A percentile compares a stretch with the other conserved stretches of the same genome.
Evolutionary conservation across 1,284 basidiomycete species (phyloP).

Genomic region (Porodaedalea pini): DNA sequence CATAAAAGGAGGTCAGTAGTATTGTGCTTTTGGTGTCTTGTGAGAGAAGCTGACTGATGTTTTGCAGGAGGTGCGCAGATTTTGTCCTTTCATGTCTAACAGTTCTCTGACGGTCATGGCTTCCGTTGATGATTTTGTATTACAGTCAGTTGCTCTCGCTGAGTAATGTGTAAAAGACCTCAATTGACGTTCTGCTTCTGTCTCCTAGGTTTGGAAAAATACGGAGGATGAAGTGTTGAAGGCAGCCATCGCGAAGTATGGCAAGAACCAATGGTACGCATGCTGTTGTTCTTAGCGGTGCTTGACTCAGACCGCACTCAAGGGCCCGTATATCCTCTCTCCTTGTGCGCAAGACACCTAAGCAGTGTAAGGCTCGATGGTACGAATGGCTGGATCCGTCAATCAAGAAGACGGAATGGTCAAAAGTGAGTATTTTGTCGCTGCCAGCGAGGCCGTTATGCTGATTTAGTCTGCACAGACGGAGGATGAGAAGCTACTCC

Average conservation of each 20-base stretch:
- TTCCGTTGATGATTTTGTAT: background rate
- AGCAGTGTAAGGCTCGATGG: slow-evolving; percentile 99
- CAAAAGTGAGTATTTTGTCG: slow-evolving; percentile 61
- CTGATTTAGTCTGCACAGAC: slow-evolving; percentile 44
- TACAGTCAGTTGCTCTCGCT: slow-evolving; percentile 10
- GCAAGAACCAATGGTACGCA: slow-evolving; percentile 89
- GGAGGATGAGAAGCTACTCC: slow-evolving; percentile 97
- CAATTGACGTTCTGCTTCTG: slow-evolving; percentile 19
- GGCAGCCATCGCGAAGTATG: slow-evolving; percentile 96
- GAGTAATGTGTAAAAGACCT: slow-evolving; percentile 31
- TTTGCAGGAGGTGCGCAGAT: slow-evolving; percentile 18
- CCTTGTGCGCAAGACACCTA: slow-evolving; percentile 97
- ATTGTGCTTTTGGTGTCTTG: background rate
- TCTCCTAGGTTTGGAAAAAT: slow-evolving; percentile 47
- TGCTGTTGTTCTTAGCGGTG: background rate
- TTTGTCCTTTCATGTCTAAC: background rate
- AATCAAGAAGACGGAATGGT: slow-evolving; percentile 99
- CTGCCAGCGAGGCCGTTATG: slow-evolving; percentile 11
- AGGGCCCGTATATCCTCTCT: slow-evolving; percentile 99
- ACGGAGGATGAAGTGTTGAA: slow-evolving; percentile 98
- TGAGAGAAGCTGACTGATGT: slow-evolving; percentile 5
- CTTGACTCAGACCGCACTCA: slow-evolving; percentile 17
- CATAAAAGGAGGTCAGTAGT: slow-evolving; percentile 81
- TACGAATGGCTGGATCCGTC: slow-evolving; percentile 99
- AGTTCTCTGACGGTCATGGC: slow-evolving; percentile 1